A percentile compares a stretch with the other conserved stretches of the same genome.
Conservation (phyloP, 768 basidiomycete genomes). For the Tulasnella calospora region DNA sequence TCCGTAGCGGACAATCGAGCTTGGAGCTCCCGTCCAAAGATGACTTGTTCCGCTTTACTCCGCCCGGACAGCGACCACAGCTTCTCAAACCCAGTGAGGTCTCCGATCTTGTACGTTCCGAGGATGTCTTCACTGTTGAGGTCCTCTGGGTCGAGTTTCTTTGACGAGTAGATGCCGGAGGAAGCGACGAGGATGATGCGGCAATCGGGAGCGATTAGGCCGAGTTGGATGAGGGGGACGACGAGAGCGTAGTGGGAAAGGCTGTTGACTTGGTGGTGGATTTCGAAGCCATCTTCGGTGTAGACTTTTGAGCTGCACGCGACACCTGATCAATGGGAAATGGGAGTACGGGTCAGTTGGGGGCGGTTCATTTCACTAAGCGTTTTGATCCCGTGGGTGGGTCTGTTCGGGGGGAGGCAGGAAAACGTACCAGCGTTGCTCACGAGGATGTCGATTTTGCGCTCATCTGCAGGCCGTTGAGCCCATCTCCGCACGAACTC, state of each 20-base stretch:
- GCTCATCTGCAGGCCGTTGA: background rate
- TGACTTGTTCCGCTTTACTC: conserved; percentile 19
- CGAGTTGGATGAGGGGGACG: conserved; percentile 22
- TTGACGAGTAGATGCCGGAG: conserved; percentile 21
- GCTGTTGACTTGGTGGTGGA: conserved; percentile 19
- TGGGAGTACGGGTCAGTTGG: background rate
- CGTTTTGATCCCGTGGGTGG: background rate
- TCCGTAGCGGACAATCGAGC: background rate
- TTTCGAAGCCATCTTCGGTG: conserved; percentile 22
- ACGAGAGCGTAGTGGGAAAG: background rate
- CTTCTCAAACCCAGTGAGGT: conserved; percentile 9
- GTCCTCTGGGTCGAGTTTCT: conserved; percentile 21
- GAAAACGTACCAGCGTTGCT: background rate
- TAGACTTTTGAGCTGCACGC: conserved; percentile 3
- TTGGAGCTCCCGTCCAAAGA: conserved; percentile 19
- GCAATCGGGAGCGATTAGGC: conserved; percentile 15
- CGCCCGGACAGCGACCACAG: conserved; percentile 17
- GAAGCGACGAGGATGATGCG: conserved; percentile 17
- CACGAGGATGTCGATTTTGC: conserved; percentile 17
- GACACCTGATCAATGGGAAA: background rate
- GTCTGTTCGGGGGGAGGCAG: background rate
- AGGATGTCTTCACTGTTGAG: conserved; percentile 22
- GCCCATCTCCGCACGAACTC: conserved; percentile 21
- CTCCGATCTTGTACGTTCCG: background rate
- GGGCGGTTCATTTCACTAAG: too few relatives aligned